Conservation (phyloP, 148 eudicot genomes). For the Drosera capensis region DNA sequence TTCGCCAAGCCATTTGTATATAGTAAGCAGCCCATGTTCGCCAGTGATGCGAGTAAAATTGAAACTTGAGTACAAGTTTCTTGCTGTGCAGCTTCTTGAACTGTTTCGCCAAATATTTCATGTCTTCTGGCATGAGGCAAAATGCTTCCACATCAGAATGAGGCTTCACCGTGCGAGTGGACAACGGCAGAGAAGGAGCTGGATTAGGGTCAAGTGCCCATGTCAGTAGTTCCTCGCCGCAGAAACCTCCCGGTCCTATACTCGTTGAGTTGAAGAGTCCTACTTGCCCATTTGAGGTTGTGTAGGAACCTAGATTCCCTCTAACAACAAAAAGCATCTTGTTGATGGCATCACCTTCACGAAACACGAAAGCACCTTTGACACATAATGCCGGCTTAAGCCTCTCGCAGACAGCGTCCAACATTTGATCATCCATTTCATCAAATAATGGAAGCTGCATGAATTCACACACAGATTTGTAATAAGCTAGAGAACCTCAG, state of each 20-base stretch:
- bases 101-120: slow-evolving; percentile 32
- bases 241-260: slow-evolving; percentile 38
- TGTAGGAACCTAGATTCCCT: slow-evolving; percentile 45
- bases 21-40: slow-evolving; percentile 45
- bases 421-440: slow-evolving; percentile 43
- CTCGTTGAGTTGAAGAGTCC: slow-evolving; percentile 34
- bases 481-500: not conserved
- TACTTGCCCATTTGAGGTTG: slow-evolving; percentile 29
- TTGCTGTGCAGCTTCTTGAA: slow-evolving; percentile 29
- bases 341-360: slow-evolving; percentile 42
- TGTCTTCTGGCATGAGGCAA: slow-evolving; percentile 26
- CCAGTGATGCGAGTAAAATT: slow-evolving; percentile 48
- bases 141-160: slow-evolving; percentile 37
- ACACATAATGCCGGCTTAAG: slow-evolving; percentile 39
- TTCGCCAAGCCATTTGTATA: slow-evolving; percentile 33
- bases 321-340: slow-evolving; percentile 50
- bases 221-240: slow-evolving; percentile 45
- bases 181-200: slow-evolving; percentile 26
- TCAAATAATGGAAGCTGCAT: slow-evolving; percentile 38
- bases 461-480: not conserved
- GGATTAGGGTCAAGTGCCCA: slow-evolving; percentile 47
- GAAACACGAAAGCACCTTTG: slow-evolving; percentile 22
- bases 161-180: slow-evolving; percentile 40
- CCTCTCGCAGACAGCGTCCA: slow-evolving; percentile 46
- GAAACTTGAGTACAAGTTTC: slow-evolving; percentile 30